Base-by-base conservation (phyloP, 345 rosid species). In the Acer campestre region DNA sequence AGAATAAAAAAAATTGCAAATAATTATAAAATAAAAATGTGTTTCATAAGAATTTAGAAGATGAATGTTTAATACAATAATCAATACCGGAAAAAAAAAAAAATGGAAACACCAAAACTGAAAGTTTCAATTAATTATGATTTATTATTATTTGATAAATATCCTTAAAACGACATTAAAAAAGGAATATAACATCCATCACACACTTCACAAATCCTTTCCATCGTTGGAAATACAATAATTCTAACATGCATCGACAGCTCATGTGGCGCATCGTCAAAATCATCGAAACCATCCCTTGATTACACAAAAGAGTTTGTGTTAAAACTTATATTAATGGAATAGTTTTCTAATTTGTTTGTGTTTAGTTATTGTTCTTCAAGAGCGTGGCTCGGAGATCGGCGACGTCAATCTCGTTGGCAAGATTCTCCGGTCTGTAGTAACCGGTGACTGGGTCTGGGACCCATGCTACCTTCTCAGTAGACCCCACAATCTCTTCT, bases 371-470 rank as follows among this genome's bases (percentile, higher is more conserved):
- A 78, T 85, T 88, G 70, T 81, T 86, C 93, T 89, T 92, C 86
- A 94, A 81, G 67, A 91, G 88, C 53, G 75, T 16, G 29, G 90
- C 93, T 20, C 97, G 81, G 0, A 94, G 86, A 77, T 89, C 96
- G 10, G 92, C 96, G 16, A 78, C 88, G 80, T 94, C 96, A 35
- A 90, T 77, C 82, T 90, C 97, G 10, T 86, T 80, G 3, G 88
- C 81, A 46, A 84, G 82, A 78, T 86, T 88, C 72, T 89, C 98
- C 2, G 98, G 97, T 75, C 95, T 82, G 92, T 90, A 94, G 80
- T 79, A 87, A 16, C 98, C 96, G 79, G 98, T 92, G 38, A 88
- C 86, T 6, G 97, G 98, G 77, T 94, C 97, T 0, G 98, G 98
- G 53, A 88, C 83, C 97, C 97, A 94, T 7, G 93, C 73, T 40